Conservation (phyloP, 202 grass and related monocot genomes). For the Musa balbisiana region DNA sequence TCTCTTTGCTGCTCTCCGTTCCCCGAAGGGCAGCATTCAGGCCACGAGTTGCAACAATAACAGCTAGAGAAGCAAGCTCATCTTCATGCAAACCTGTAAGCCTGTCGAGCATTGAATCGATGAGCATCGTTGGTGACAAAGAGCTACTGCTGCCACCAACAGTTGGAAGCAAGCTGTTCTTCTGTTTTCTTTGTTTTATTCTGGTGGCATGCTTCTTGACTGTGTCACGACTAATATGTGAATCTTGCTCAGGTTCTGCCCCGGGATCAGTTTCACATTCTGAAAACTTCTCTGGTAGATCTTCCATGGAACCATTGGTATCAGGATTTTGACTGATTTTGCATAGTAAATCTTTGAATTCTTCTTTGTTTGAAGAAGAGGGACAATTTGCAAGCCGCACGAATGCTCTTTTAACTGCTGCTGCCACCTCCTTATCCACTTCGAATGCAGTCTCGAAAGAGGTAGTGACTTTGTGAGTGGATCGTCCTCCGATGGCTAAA, state of each 20-base stretch:
- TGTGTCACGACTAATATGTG: constrained; percentile 17
- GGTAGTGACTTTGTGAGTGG: constrained; percentile 66
- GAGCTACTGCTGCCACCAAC: constrained; percentile 22
- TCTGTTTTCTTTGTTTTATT: constrained; percentile 20
- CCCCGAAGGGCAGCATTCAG: constrained; percentile 68
- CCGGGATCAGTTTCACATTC: constrained; percentile 1
- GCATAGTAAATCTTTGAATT: constrained; percentile 53
- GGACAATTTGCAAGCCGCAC: constrained; percentile 47
- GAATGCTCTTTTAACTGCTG: constrained; percentile 77
- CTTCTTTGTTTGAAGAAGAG: constrained; percentile 51
- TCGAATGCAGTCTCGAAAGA: constrained; percentile 91
- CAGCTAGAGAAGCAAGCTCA: constrained; percentile 67
- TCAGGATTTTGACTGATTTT: constrained; percentile 93
- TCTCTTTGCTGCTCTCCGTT: constrained; percentile 40
- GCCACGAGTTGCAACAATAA: constrained; percentile 89
- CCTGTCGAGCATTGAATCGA: constrained; percentile 58
- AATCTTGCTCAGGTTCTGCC: neutral
- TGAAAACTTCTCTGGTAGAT: constrained; percentile 25
- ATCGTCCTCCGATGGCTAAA: constrained; percentile 39
- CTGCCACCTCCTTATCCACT: constrained; percentile 76
- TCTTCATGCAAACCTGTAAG: constrained; percentile 67
- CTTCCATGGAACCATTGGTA: constrained; percentile 23
- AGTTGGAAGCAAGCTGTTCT: constrained; percentile 25
- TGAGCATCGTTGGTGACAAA: constrained; percentile 33
- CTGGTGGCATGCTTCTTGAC: constrained; percentile 8